Evolutionary conservation across 352 stramenopile species (phyloP).

Genomic region (Halophytophthora polymorphica): DNA sequence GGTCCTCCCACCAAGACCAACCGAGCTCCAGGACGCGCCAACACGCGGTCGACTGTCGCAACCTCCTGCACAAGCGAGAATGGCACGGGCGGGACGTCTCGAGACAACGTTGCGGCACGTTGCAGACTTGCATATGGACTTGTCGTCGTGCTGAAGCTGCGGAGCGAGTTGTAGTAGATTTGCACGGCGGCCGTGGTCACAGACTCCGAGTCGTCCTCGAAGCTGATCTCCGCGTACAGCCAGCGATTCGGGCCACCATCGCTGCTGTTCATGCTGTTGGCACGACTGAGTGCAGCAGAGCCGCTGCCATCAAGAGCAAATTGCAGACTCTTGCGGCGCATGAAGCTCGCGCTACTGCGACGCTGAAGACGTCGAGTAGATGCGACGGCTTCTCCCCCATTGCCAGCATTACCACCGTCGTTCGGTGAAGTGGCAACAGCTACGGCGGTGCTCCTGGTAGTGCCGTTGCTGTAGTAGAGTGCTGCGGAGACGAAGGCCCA

Average conservation of each 20-base stretch:
- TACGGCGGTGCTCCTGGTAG: conserved; percentile 10
- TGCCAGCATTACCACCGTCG: neutral
- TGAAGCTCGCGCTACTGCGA: conserved; percentile 14
- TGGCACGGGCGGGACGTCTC: conserved; percentile 24
- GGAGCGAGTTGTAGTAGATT: conserved; percentile 30
- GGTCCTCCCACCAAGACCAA: conserved; percentile 28
- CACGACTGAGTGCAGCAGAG: conserved; percentile 10
- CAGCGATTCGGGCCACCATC: conserved; percentile 9
- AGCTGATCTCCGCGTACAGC: conserved; percentile 54
- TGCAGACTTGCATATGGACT: neutral
- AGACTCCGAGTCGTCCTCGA: conserved; percentile 20
- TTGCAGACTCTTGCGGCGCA: conserved; percentile 15
- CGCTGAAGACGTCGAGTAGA: neutral
- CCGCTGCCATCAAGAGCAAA: neutral
- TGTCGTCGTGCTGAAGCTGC: conserved; percentile 17
- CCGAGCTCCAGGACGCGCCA: conserved; percentile 34
- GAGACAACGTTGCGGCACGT: conserved; percentile 1
- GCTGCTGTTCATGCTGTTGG: neutral
- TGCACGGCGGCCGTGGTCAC: conserved; percentile 19
- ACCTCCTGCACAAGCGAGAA: conserved; percentile 35
- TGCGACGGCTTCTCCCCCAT: neutral
- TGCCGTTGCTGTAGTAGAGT: conserved; percentile 15
- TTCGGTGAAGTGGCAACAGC: conserved; percentile 8
- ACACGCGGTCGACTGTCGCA: conserved; percentile 39
- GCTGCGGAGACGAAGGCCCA: conserved; percentile 18